Conservation (phyloP, 2,329 filamentous ascomycete species). For the Neofusicoccum umdonicola region DNA sequence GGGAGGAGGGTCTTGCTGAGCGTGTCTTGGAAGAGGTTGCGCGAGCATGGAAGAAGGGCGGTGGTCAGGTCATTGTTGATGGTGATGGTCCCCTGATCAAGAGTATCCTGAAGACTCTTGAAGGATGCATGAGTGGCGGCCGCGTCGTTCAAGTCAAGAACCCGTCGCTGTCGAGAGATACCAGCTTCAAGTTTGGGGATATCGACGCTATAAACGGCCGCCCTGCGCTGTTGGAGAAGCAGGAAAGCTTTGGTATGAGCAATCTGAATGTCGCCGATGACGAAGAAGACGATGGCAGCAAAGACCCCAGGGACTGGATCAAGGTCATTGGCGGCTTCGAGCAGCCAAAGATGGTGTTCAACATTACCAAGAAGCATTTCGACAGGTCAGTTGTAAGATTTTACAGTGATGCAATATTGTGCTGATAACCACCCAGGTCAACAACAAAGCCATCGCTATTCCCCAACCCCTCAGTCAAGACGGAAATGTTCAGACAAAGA, state of each 20-base stretch:
- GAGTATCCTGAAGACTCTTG: constrained; percentile 77
- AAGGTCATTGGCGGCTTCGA: constrained; percentile 81
- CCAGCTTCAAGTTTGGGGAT: constrained; percentile 61
- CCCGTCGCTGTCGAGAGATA: constrained; percentile 60
- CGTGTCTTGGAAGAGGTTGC: constrained; percentile 89
- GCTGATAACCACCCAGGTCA: constrained; percentile 31
- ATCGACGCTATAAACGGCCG: constrained; percentile 26
- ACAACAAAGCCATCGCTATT: constrained; percentile 50
- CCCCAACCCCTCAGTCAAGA: constrained; percentile 77
- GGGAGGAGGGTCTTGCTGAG: constrained; percentile 90
- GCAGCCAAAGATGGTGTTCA: constrained; percentile 77
- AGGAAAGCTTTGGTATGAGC: constrained; percentile 61
- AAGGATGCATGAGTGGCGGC: constrained; percentile 87
- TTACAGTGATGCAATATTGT: not conserved
- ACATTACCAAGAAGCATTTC: constrained; percentile 83
- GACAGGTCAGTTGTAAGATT: constrained; percentile 56
- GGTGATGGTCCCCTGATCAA: constrained; percentile 69
- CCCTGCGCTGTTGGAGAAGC: constrained; percentile 56
- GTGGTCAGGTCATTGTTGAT: constrained; percentile 87
- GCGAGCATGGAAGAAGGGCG: constrained; percentile 84
- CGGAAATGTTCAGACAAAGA: constrained; percentile 79
- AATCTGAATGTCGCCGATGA: constrained; percentile 53
- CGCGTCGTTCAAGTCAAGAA: constrained; percentile 54
- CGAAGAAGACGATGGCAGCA: constrained; percentile 57
- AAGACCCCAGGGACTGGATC: constrained; percentile 77